Evolutionary conservation across 1,139 yeast species (phyloP).

Genomic region (Geotrichum cucujoidarum): DNA sequence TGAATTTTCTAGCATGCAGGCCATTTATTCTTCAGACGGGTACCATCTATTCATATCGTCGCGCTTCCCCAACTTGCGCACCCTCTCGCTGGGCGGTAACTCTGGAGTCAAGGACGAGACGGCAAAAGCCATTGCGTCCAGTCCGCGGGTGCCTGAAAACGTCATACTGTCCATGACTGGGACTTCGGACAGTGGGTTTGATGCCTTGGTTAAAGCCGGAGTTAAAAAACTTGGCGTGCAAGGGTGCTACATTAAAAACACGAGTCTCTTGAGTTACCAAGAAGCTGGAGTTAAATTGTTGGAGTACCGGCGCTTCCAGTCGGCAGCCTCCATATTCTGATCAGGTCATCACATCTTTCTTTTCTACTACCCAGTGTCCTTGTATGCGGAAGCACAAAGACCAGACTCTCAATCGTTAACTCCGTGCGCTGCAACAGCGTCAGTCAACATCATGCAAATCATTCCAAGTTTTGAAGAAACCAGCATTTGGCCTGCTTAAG

Average conservation of each 20-base stretch:
- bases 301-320: slow-evolving; percentile 8
- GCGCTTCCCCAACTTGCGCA: slow-evolving; percentile 10
- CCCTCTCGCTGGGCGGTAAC: slow-evolving; percentile 13
- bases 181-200: slow-evolving; percentile 13
- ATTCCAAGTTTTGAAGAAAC: too few species aligned
- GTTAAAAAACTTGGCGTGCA: slow-evolving; percentile 15
- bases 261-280: neutral
- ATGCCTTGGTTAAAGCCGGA: slow-evolving; percentile 9
- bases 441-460: too few species aligned
- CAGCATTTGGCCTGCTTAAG: too few species aligned
- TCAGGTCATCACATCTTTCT: too few species aligned
- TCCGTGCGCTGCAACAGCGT: too few species aligned
- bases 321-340: too few species aligned
- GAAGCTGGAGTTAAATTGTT: slow-evolving; percentile 4
- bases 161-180: slow-evolving; percentile 14
- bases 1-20: slow-evolving; percentile 5
- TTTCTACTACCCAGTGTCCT: too few species aligned
- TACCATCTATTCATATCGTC: slow-evolving; percentile 2
- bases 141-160: slow-evolving; percentile 4
- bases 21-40: slow-evolving; percentile 6
- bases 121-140: slow-evolving; percentile 13
- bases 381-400: too few species aligned
- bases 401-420: too few species aligned
- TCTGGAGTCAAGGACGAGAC: slow-evolving; percentile 9
- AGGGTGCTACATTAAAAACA: slow-evolving; percentile 6